Evolutionary conservation across 352 stramenopile genomes (phyloP).

Genomic region (Phytophthora multivora): DNA sequence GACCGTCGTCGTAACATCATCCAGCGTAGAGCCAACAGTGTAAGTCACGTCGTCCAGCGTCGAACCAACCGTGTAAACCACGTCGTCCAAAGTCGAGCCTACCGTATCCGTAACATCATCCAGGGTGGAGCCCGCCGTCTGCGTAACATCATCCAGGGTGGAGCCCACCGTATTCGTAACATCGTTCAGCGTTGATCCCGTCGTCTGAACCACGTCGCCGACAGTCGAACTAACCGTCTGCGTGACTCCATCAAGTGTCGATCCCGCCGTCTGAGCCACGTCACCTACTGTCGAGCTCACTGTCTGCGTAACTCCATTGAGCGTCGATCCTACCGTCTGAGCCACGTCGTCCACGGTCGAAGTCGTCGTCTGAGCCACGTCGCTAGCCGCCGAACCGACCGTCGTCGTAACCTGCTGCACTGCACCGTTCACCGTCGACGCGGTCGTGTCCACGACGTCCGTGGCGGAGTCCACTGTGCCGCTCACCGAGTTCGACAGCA

Average conservation of each 20-base stretch:
- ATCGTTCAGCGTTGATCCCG: constrained; percentile 5
- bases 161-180: constrained; percentile 4
- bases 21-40: constrained; percentile 2
- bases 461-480: constrained; percentile 22
- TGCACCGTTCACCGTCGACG: constrained; percentile 8
- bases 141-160: constrained; percentile 2
- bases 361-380: constrained; percentile 1
- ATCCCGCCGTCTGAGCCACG: constrained; percentile 3
- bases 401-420: neutral
- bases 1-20: constrained; percentile 10
- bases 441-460: constrained; percentile 11
- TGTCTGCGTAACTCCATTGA: neutral
- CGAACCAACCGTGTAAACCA: constrained; percentile 1
- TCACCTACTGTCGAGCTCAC: neutral
- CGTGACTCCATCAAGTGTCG: neutral
- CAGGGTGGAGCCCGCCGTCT: constrained; percentile 2
- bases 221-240: constrained; percentile 4
- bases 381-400: neutral
- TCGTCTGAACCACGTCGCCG: neutral
- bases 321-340: neutral
- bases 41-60: constrained; percentile 6
- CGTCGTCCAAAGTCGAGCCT: neutral
- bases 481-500: constrained; percentile 24
- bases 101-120: neutral
- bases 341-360: neutral